A percentile compares a stretch with the other conserved stretches of the same genome.
phyloP scores from a whole-genome alignment of 73 alveolate genomes.

The Paramecium sonneborni region DNA sequence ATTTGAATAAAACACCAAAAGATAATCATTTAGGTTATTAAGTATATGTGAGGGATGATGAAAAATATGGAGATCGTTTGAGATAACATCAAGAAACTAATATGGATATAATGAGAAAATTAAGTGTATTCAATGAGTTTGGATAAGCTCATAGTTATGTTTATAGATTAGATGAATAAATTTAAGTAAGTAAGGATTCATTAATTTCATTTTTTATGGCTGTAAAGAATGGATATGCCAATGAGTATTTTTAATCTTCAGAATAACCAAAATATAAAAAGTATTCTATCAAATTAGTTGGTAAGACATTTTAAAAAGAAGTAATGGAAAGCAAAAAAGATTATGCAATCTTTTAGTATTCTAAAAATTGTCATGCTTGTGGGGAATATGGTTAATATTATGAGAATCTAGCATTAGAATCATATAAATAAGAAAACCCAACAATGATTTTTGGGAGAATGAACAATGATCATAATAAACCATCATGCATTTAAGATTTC shows the following conservation, averaged over 20 bases:
- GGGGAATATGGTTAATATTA: constrained; percentile 53
- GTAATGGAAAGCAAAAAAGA: constrained; percentile 41
- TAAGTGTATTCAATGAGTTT: constrained; percentile 30
- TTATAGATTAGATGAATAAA: constrained; percentile 44
- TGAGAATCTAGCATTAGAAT: constrained; percentile 62
- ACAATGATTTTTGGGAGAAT: constrained; percentile 34
- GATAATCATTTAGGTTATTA: constrained; percentile 13
- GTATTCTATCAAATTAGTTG: constrained; percentile 54
- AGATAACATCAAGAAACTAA: constrained; percentile 47
- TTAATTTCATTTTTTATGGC: not conserved
- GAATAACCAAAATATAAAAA: constrained; percentile 48
- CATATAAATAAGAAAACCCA: not conserved
- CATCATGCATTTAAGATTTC: constrained; percentile 9
- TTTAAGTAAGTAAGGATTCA: constrained; percentile 37
- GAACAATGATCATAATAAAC: constrained; percentile 54
- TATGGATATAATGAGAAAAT: constrained; percentile 4
- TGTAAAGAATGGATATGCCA: constrained; percentile 52
- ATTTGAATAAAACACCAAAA: constrained; percentile 29
- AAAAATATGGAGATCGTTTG: constrained; percentile 51
- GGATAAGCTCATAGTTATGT: constrained; percentile 53
- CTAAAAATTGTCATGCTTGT: constrained; percentile 64
- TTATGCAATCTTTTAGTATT: constrained; percentile 56
- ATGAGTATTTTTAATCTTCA: constrained; percentile 38
- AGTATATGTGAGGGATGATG: constrained; percentile 53
- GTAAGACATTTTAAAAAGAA: constrained; percentile 37